Conservation (phyloP, 75 land plant genomes). For the Pinus taeda region DNA sequence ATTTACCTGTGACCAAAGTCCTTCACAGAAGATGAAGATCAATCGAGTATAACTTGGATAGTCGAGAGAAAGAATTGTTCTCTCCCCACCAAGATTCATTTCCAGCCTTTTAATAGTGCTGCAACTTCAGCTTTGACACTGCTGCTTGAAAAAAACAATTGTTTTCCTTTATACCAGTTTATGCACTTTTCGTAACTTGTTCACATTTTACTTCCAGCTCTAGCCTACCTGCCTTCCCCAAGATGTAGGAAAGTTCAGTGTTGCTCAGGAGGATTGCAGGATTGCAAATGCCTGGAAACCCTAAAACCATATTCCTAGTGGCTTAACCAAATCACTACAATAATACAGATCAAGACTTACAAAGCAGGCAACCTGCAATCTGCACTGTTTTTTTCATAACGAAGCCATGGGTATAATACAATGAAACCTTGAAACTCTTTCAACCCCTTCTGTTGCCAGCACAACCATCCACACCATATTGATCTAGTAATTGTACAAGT, state of each 20-base stretch:
- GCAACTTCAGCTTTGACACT: too few species aligned
- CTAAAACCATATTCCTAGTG: background rate
- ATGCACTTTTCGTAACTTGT: too few species aligned
- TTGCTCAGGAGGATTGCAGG: conserved; percentile 30
- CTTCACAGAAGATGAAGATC: too few species aligned
- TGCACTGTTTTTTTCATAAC: background rate
- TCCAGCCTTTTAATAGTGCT: too few species aligned
- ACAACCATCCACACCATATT: conserved; percentile 27
- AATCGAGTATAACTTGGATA: too few species aligned
- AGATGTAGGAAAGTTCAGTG: conserved; percentile 34
- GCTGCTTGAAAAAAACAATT: too few species aligned
- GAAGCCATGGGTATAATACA: background rate
- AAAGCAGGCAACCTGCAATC: conserved; percentile 10
- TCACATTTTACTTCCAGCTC: conserved; percentile 24
- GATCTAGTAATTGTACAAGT: conserved; percentile 35
- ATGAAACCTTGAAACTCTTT: background rate
- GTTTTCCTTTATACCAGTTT: too few species aligned
- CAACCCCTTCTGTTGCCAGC: background rate
- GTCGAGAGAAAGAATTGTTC: too few species aligned
- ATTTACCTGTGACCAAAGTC: too few species aligned
- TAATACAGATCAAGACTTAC: background rate
- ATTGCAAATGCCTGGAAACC: background rate
- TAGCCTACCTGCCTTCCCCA: conserved; percentile 21
- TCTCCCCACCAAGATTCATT: too few species aligned
- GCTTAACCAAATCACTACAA: background rate